Conservation (phyloP, 1,284 basidiomycete species). For the Uromyces viciae-fabae region DNA sequence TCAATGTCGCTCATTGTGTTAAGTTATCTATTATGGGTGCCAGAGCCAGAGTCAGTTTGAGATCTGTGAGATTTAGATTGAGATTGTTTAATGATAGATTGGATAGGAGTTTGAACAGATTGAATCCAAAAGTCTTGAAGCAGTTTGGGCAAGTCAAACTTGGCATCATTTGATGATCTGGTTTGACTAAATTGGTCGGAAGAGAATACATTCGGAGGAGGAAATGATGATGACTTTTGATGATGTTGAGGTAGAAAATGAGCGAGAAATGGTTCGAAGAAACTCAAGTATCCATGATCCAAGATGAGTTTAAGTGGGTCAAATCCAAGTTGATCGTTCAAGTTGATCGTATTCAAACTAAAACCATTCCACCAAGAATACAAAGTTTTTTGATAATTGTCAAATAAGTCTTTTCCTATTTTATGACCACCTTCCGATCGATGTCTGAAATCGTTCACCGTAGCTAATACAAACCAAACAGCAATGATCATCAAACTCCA, state of each 20-base stretch:
- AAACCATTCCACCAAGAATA: conserved; percentile 10
- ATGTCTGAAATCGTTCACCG: conserved; percentile 2
- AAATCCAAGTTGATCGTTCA: not conserved
- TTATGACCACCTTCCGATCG: not conserved
- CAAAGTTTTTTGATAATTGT: conserved; percentile 6
- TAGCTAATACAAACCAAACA: conserved; percentile 23
- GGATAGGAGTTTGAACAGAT: not conserved
- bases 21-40: too few relatives aligned
- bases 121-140: conserved; percentile 13
- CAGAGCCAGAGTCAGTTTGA: too few relatives aligned
- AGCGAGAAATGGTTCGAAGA: conserved; percentile 13
- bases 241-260: conserved; percentile 12
- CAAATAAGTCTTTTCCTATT: not conserved
- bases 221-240: not conserved
- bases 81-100: not conserved
- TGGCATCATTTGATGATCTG: not conserved
- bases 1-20: too few relatives aligned
- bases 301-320: conserved; percentile 23
- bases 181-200: not conserved
- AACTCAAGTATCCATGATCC: not conserved
- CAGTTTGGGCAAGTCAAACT: not conserved
- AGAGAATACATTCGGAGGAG: not conserved
- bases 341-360: not conserved
- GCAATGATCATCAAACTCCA: conserved; percentile 26
- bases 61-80: too few relatives aligned